These are phyloP conservation scores for Sporisorium exsertum DNA, from an alignment of 1,284 basidiomycete species.

Conservation along the genomic window DNA sequence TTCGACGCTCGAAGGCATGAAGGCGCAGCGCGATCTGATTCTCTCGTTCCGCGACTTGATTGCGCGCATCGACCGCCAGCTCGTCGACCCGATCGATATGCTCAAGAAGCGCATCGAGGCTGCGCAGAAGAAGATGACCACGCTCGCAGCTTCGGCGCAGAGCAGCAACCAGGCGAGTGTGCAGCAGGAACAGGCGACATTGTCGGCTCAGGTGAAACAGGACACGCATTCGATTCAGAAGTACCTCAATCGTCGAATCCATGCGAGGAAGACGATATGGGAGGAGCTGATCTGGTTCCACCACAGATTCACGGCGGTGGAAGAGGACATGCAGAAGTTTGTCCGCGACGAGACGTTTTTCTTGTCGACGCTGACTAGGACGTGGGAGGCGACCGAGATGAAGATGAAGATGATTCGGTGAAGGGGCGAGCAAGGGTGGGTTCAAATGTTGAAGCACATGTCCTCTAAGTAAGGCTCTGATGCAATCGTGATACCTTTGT, in stretches of 20 bases:
- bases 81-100: conserved; percentile 46
- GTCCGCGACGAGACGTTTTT: conserved; percentile 35
- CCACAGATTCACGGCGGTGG: conserved; percentile 39
- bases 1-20: conserved; percentile 42
- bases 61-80: conserved; percentile 39
- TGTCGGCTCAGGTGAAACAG: conserved; percentile 34
- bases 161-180: conserved; percentile 6
- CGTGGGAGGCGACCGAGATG: conserved; percentile 47
- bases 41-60: conserved; percentile 48
- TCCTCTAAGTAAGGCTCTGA: too few relatives aligned
- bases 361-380: conserved; percentile 19
- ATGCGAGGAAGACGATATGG: conserved; percentile 49
- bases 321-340: conserved; percentile 37
- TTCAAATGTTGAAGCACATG: too few relatives aligned
- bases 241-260: conserved; percentile 42
- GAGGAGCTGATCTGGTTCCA: conserved; percentile 53
- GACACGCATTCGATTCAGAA: conserved; percentile 42
- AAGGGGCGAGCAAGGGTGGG: not conserved
- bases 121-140: conserved; percentile 31
- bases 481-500: too few relatives aligned
- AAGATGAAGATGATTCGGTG: conserved; percentile 51
- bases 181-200: conserved; percentile 43
- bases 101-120: conserved; percentile 49
- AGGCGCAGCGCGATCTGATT: conserved; percentile 53
- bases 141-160: conserved; percentile 16